Evolutionary conservation across 345 rosid genomes (phyloP).

Genomic region (Sonneratia alba): DNA sequence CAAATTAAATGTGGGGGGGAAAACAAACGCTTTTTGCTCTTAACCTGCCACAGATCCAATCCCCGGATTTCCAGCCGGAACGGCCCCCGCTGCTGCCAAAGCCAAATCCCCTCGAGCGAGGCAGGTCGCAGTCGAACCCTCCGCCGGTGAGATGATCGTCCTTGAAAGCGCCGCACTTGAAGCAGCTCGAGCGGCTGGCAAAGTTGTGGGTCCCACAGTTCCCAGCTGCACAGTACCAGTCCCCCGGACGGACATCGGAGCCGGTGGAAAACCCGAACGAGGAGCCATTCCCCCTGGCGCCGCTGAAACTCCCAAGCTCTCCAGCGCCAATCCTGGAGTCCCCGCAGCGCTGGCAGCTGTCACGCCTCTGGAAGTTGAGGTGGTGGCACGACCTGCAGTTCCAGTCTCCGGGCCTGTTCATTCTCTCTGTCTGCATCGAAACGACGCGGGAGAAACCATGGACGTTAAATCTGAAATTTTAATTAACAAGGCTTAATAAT

Average conservation of each 20-base stretch:
- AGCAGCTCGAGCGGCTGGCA: conserved; percentile 87
- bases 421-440: conserved; percentile 6
- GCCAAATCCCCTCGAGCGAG: conserved; percentile 38
- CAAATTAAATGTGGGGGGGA: not conserved
- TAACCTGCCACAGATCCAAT: conserved; percentile 82
- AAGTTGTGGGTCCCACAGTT: conserved; percentile 91
- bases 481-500: too few relatives aligned
- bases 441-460: too few relatives aligned
- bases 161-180: conserved; percentile 79
- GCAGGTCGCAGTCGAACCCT: conserved; percentile 28
- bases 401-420: conserved; percentile 90
- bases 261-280: conserved; percentile 62
- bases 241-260: conserved; percentile 95
- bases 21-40: not conserved
- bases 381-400: conserved; percentile 75
- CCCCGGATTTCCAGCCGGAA: conserved; percentile 79
- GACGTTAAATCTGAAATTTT: too few relatives aligned
- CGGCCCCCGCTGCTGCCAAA: conserved; percentile 27
- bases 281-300: conserved; percentile 32
- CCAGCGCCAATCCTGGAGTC: conserved; percentile 21
- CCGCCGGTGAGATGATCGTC: conserved; percentile 36
- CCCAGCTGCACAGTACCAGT: conserved; percentile 78
- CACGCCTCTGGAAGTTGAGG: conserved; percentile 81
- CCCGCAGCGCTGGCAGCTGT: conserved; percentile 67
- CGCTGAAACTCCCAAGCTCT: conserved; percentile 21